Evolutionary conservation across 1,284 basidiomycete species (phyloP).

Genomic region (Psilocybe mexicana): DNA sequence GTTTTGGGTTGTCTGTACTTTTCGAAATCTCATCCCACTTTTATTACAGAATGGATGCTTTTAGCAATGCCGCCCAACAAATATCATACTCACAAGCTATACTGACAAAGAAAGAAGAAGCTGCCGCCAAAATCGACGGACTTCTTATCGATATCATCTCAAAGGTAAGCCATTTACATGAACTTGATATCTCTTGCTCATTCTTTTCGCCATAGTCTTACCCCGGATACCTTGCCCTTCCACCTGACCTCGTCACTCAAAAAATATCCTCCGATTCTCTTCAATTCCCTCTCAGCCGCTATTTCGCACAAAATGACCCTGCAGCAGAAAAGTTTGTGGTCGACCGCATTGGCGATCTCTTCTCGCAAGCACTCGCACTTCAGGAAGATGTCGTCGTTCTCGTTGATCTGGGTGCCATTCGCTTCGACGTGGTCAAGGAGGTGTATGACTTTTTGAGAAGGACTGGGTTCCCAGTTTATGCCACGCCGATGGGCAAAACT

Average conservation of each 20-base stretch:
- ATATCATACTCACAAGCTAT: constrained; percentile 71
- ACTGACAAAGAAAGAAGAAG: constrained; percentile 55
- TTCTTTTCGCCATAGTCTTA: constrained; percentile 50
- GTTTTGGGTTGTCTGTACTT: not conserved
- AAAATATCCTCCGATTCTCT: constrained; percentile 69
- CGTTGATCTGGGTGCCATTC: constrained; percentile 83
- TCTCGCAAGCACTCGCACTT: constrained; percentile 54
- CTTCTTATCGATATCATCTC: constrained; percentile 74
- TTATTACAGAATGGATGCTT: constrained; percentile 67
- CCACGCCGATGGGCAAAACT: constrained; percentile 88
- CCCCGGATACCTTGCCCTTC: constrained; percentile 86
- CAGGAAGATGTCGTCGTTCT: constrained; percentile 69
- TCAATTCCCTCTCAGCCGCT: constrained; percentile 56
- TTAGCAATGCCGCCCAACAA: constrained; percentile 72
- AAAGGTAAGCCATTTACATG: constrained; percentile 32
- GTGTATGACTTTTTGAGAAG: constrained; percentile 66
- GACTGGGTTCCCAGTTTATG: constrained; percentile 75
- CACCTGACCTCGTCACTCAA: constrained; percentile 77
- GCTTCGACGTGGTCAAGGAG: constrained; percentile 73
- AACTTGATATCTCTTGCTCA: not conserved
- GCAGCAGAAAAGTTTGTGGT: constrained; percentile 72
- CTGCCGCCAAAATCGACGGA: constrained; percentile 77
- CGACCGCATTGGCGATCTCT: constrained; percentile 58
- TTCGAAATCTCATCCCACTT: not conserved
- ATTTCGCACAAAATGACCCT: constrained; percentile 51